Base-by-base conservation (phyloP, 2,329 filamentous ascomycete species). In the Orbilia blumenaviensis region DNA sequence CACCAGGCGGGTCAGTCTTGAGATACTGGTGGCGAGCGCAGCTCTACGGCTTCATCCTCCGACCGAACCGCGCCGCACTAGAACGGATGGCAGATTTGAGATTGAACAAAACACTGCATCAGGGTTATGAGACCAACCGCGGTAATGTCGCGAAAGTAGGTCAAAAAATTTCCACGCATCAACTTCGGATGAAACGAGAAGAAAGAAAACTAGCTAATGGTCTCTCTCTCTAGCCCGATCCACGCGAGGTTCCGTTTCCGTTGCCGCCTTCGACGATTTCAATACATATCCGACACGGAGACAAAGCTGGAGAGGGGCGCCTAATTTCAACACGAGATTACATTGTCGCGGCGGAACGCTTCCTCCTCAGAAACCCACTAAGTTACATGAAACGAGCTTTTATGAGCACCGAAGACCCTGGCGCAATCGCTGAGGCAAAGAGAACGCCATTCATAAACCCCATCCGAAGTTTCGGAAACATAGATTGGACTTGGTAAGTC, bases 21-120 rank as follows among this genome's bases (percentile, higher is more conserved):
- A 63, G 71, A 68, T 75, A 75, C 56, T 75, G 71, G 71, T 75
- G 71, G 71, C 71, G 71, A 16, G 56, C 63, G 5, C 71, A 75
- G n/a, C 63, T 75, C 9, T 75, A 75, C 32, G 71, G 63, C 25
- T 75, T 63, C 16, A 48, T 75, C 18, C 64, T 75, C 21, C 63
- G 71, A 25, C 71, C 71, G 14, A 75, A 68, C 48, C 34, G 48
- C 12, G 71, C 71, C 41, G 56, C 71, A 3, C 48, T 75, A 29
- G 29, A 38, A 16, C 44, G 71, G 3, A 75, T 75, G 18, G 32
- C 63, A 18, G 63, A 75, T 38, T 34, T 75, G 63, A 75, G 71
- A 34, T 23, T 75, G 63, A 58, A 75, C 18, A 34, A 56, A 16
- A 58, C 71, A 0, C 71, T 75, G 16, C 71, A 75, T 21, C 12